Evolutionary conservation across 73 alveolate species (phyloP).

Genomic region (Uronychia binucleata): DNA sequence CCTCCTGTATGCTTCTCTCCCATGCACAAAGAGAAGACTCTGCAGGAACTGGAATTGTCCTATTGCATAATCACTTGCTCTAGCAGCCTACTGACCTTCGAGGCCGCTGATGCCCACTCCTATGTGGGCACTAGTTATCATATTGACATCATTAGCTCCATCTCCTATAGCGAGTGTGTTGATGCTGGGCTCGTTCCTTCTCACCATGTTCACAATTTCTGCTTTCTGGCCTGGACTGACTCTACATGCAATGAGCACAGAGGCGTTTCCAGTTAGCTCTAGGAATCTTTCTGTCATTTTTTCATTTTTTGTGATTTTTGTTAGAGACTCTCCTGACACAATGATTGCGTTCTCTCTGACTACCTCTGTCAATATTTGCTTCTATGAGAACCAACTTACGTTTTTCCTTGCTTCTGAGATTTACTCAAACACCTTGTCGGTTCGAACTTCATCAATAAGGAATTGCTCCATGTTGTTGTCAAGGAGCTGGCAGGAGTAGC

Average conservation of each 20-base stretch:
- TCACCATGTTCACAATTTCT: constrained; percentile 85
- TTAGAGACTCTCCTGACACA: constrained; percentile 89
- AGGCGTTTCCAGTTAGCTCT: constrained; percentile 70
- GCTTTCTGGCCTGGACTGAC: constrained; percentile 95
- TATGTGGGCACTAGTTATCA: constrained; percentile 96
- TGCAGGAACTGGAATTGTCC: constrained; percentile 88
- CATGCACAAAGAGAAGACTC: constrained; percentile 90
- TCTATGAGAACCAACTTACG: constrained; percentile 37
- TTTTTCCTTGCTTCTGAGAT: constrained; percentile 34
- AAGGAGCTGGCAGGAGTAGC: constrained; percentile 58
- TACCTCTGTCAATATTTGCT: no score
- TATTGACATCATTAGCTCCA: constrained; percentile 98
- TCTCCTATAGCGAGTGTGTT: constrained; percentile 96
- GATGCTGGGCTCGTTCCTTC: constrained; percentile 58
- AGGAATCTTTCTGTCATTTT: constrained; percentile 60
- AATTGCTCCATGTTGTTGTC: constrained; percentile 11
- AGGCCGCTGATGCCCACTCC: constrained; percentile 96
- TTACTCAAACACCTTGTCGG: constrained; percentile 28
- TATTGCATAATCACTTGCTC: constrained; percentile 96
- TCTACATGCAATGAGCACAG: constrained; percentile 93
- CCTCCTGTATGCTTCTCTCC: constrained; percentile 96
- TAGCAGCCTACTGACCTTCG: constrained; percentile 97
- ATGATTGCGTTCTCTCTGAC: constrained; percentile 71
- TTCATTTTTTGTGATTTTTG: constrained; percentile 56
- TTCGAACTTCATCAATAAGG: constrained; percentile 23